These are phyloP conservation scores for Exophiala aquamarina DNA, from an alignment of 2,329 filamentous ascomycete genomes.

Conservation along the genomic window DNA sequence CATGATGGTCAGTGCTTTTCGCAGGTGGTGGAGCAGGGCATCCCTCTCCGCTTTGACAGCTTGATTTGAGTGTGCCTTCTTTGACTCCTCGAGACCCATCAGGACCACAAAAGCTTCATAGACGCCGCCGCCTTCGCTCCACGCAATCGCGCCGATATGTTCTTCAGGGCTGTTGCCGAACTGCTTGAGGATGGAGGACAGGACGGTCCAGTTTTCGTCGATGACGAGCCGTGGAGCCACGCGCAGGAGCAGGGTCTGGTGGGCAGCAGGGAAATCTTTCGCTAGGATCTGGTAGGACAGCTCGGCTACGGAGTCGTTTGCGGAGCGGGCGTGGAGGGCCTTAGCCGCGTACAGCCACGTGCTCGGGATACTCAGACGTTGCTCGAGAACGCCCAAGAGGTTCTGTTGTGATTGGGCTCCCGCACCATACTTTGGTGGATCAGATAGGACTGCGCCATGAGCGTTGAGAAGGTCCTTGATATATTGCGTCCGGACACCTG, in stretches of 20 bases:
- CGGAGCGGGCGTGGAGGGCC: constrained; percentile 75
- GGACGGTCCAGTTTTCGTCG: constrained; percentile 71
- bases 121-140: constrained; percentile 79
- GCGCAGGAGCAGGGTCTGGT: constrained; percentile 74
- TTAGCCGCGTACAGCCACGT: constrained; percentile 86
- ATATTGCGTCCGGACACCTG: constrained; percentile 62
- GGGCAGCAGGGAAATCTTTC: constrained; percentile 74
- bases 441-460: constrained; percentile 65
- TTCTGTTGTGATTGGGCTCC: background rate
- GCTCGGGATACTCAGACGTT: constrained; percentile 68
- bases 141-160: constrained; percentile 44
- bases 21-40: constrained; percentile 42
- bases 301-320: constrained; percentile 65
- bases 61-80: constrained; percentile 30
- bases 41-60: constrained; percentile 41
- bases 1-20: constrained; percentile 48
- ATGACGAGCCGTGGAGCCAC: constrained; percentile 83
- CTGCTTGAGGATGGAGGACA: constrained; percentile 68
- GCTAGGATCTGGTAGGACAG: constrained; percentile 79
- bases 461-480: constrained; percentile 73
- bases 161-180: constrained; percentile 60
- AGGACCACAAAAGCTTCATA: constrained; percentile 66
- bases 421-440: constrained; percentile 43
- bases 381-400: constrained; percentile 59
- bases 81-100: constrained; percentile 39